Evolutionary conservation across 176 grass and related monocot species (phyloP).

Genomic region (Raddia guianensis): DNA sequence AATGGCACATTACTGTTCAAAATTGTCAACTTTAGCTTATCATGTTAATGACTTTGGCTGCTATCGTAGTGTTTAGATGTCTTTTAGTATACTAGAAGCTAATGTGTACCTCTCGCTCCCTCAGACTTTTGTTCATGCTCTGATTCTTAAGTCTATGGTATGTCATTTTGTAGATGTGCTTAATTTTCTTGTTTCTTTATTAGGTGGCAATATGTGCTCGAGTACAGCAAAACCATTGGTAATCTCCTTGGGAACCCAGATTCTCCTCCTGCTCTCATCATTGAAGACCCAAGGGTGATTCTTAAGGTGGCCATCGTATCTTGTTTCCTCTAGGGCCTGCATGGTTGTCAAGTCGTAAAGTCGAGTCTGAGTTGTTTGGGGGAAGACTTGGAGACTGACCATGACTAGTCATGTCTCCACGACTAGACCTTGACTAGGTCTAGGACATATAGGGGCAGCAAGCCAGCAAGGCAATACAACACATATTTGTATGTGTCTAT

Average conservation of each 20-base stretch:
- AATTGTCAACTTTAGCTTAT: conserved; percentile 18
- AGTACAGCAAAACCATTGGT: conserved; percentile 81
- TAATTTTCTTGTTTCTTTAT: conserved; percentile 18
- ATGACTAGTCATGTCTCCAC: too few species aligned
- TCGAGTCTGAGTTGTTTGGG: too few species aligned
- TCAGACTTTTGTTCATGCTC: conserved; percentile 3
- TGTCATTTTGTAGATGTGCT: background rate
- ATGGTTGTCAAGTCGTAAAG: too few species aligned
- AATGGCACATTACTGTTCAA: background rate
- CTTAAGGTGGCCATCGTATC: conserved; percentile 57
- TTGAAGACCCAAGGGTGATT: conserved; percentile 74
- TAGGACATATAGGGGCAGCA: too few species aligned
- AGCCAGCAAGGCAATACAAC: too few species aligned
- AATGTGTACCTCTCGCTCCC: background rate
- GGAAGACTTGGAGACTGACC: too few species aligned
- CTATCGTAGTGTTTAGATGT: background rate
- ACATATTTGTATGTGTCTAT: too few species aligned
- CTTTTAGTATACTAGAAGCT: background rate
- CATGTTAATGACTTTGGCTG: background rate
- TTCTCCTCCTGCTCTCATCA: conserved; percentile 38
- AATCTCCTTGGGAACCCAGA: conserved; percentile 61
- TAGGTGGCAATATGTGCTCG: conserved; percentile 90
- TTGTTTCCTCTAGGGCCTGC: background rate
- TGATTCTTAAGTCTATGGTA: background rate
- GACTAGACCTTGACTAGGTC: too few species aligned